These are phyloP conservation scores for Penicillium subrubescens DNA, from an alignment of 495 filamentous ascomycete genomes.

Conservation along the genomic window DNA sequence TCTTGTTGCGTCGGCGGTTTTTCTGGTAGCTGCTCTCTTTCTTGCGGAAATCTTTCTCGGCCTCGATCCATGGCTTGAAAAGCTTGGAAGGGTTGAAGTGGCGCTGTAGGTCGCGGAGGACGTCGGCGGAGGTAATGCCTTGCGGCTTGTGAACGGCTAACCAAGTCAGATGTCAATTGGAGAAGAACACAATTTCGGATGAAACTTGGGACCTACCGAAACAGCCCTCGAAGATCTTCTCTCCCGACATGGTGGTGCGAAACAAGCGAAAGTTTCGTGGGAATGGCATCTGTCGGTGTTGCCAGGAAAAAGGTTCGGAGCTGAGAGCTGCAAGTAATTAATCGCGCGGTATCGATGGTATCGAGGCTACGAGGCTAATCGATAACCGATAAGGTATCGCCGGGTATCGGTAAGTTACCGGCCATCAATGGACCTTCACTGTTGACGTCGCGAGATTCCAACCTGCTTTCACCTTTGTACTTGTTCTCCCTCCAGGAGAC, in stretches of 20 bases:
- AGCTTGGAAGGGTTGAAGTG: slow-evolving; percentile 78
- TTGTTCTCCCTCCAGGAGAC: neutral
- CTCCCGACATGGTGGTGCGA: slow-evolving; percentile 55
- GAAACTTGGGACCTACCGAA: slow-evolving; percentile 56
- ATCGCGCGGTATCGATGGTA: slow-evolving; percentile 3
- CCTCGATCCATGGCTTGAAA: slow-evolving; percentile 72
- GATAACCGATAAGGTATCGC: slow-evolving; percentile 8
- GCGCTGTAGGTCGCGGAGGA: slow-evolving; percentile 77
- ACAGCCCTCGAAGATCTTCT: slow-evolving; percentile 71
- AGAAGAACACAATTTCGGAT: neutral
- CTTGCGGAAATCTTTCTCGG: slow-evolving; percentile 54
- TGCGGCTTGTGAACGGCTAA: slow-evolving; percentile 91
- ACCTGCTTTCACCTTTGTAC: slow-evolving; percentile 10
- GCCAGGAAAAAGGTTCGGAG: slow-evolving; percentile 11
- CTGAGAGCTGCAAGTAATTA: slow-evolving; percentile 12
- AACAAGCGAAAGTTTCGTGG: slow-evolving; percentile 35
- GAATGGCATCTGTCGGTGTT: slow-evolving; percentile 34
- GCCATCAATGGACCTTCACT: slow-evolving; percentile 15
- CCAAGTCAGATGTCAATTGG: slow-evolving; percentile 5
- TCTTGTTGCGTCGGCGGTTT: slow-evolving; percentile 53
- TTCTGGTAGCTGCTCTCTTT: slow-evolving; percentile 57
- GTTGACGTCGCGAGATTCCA: slow-evolving; percentile 20
- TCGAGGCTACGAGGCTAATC: slow-evolving; percentile 7
- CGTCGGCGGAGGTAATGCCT: slow-evolving; percentile 81
- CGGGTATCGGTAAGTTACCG: slow-evolving; percentile 21